Evolutionary conservation across 495 filamentous ascomycete genomes (phyloP), one percentile per base, ranked within the genome.

Genomic region (Terfezia claveryi): DNA sequence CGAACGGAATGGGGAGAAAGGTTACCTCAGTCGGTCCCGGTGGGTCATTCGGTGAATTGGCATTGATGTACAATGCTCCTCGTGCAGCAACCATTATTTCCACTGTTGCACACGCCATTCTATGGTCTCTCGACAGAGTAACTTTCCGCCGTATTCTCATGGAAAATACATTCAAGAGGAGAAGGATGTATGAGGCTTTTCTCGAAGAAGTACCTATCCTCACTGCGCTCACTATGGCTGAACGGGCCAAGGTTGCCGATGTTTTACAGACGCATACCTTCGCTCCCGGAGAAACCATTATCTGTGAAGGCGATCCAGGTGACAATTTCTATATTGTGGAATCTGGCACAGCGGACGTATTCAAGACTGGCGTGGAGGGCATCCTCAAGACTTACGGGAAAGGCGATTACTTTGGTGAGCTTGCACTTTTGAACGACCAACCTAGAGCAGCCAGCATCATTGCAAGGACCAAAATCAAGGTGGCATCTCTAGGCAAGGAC

Each of bases 141-240:
- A 98, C 91, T 6, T 98, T 98, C 76, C 85, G 91, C 52, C 85
- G 91, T 36, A 96, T 98, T 61, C 73, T 98, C 54, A 94, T 98
- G 92, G 91, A 96, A 70, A 88, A 84, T 51, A 92, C 91, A 16
- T 98, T 94, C 70, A 84, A 89, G 64, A 84, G 89, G 36, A 80
- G 91, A 56, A 83, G 87, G 59, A 87, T 96, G 80, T 98, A 96
- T 67, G 91, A 98, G 66, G 82, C 80, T 62, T 96, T 98, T 73
- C 74, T 98, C n/a, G 87, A 93, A 65, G 89, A 95, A 69, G 89
- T 98, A 6, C 82, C 85, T 0, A 74, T 96, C n/a, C 77, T 96
- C 10, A 77, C 80, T 11, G 80, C 75, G 27, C 76, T 98, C 49
- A 89, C 87, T 17, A 73, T 81, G 0, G 96, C 94, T 64, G 91